Evolutionary conservation across 352 stramenopile genomes (phyloP).

Genomic region (Globisporangium parvum): DNA sequence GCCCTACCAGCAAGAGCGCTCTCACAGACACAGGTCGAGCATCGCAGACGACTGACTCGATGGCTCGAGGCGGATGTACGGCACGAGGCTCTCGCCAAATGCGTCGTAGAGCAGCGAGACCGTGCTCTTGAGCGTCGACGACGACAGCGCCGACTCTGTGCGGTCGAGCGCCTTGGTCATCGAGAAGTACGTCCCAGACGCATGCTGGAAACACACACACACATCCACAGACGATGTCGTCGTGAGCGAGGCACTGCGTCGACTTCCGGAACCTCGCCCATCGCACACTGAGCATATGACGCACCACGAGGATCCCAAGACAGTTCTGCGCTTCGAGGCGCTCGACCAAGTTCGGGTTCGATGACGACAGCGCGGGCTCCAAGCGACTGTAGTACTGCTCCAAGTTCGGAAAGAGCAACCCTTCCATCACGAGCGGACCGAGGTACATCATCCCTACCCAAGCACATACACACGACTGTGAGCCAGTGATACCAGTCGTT

Average conservation of each 20-base stretch:
- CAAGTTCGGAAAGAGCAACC: slow-evolving; percentile 88
- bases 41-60: slow-evolving; percentile 25
- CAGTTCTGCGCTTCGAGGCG: slow-evolving; percentile 83
- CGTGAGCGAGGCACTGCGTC: too few species aligned
- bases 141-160: slow-evolving; percentile 22
- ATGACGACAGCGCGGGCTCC: slow-evolving; percentile 68
- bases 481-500: not conserved
- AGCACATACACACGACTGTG: not conserved
- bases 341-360: slow-evolving; percentile 73
- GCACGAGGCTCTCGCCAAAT: slow-evolving; percentile 73
- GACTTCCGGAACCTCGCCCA: too few species aligned
- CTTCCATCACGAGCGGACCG: slow-evolving; percentile 90
- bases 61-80: slow-evolving; percentile 60
- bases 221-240: too few species aligned
- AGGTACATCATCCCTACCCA: slow-evolving; percentile 86
- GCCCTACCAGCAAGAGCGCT: not conserved
- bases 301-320: slow-evolving; percentile 81
- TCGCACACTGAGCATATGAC: slow-evolving; percentile 5
- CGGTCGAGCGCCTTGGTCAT: slow-evolving; percentile 42
- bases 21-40: slow-evolving; percentile 41
- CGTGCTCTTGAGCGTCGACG: slow-evolving; percentile 40
- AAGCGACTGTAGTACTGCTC: slow-evolving; percentile 83
- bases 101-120: slow-evolving; percentile 63
- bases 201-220: slow-evolving; percentile 40
- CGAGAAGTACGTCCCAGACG: slow-evolving; percentile 72